These are phyloP conservation scores for Debaryomyces fabryi DNA, from an alignment of 1,139 yeast species.

Conservation along the genomic window DNA sequence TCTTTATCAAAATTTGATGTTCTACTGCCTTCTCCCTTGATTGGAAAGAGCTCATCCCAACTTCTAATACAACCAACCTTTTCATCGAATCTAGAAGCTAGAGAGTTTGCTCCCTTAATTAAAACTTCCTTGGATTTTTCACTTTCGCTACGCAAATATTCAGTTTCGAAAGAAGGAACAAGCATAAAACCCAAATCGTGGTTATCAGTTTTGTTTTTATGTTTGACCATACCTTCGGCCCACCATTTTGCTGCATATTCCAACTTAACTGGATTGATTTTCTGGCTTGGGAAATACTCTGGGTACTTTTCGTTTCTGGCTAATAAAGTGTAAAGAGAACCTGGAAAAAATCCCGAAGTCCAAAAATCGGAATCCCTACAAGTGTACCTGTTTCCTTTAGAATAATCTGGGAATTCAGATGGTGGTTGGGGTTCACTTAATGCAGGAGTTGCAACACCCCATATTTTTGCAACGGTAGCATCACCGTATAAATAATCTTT, in stretches of 20 bases:
- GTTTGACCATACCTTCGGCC: slow-evolving; percentile 20
- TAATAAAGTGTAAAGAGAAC: slow-evolving; percentile 22
- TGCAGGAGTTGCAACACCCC: slow-evolving; percentile 16
- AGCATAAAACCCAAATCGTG: slow-evolving; percentile 31
- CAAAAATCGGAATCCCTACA: slow-evolving; percentile 23
- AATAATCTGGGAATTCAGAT: slow-evolving; percentile 16
- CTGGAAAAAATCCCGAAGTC: slow-evolving; percentile 32
- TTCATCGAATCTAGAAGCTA: slow-evolving; percentile 24
- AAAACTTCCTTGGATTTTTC: slow-evolving; percentile 19
- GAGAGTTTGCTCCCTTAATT: slow-evolving; percentile 25
- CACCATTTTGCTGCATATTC: slow-evolving; percentile 24
- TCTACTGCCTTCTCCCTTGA: slow-evolving; percentile 12
- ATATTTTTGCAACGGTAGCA: slow-evolving; percentile 16
- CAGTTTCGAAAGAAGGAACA: slow-evolving; percentile 25
- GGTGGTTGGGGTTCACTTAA: slow-evolving; percentile 14
- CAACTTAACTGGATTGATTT: slow-evolving; percentile 17
- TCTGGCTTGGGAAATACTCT: slow-evolving; percentile 9
- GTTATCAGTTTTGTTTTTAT: slow-evolving; percentile 25
- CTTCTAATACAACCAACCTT: slow-evolving; percentile 26
- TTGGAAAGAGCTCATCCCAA: slow-evolving; percentile 21
- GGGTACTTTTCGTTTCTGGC: slow-evolving; percentile 22
- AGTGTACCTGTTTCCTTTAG: slow-evolving; percentile 15
- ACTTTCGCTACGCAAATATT: slow-evolving; percentile 19
- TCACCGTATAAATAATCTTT: slow-evolving; percentile 14
- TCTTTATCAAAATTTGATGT: slow-evolving; percentile 19